phyloP scores from a whole-genome alignment of 2,329 filamentous ascomycete species.

The Blastomyces silverae region DNA sequence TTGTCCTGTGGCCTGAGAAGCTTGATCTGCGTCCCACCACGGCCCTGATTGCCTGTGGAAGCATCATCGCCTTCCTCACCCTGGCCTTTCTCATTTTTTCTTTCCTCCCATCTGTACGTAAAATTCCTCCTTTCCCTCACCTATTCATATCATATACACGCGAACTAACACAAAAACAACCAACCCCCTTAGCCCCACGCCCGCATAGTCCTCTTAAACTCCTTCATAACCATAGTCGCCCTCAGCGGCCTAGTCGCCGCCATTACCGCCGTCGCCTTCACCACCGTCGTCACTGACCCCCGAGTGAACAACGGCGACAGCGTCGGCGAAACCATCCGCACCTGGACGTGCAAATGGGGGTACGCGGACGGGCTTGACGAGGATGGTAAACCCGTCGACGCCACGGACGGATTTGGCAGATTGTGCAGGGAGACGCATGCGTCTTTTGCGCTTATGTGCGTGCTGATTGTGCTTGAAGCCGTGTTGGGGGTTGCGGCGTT shows the following conservation, averaged over 20 bases:
- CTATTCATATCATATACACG: not conserved
- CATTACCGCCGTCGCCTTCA: slow-evolving; percentile 30
- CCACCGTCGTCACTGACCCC: slow-evolving; percentile 28
- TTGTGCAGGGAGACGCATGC: slow-evolving; percentile 36
- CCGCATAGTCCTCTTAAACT: slow-evolving; percentile 32
- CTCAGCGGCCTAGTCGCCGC: slow-evolving; percentile 34
- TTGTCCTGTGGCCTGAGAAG: slow-evolving; percentile 40
- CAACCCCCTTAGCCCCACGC: slow-evolving; percentile 29
- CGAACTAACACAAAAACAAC: not conserved
- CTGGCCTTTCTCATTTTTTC: slow-evolving; percentile 31
- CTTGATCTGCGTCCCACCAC: slow-evolving; percentile 38
- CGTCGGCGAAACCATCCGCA: slow-evolving; percentile 34
- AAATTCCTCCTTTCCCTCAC: not conserved
- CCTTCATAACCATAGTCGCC: slow-evolving; percentile 31
- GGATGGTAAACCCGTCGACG: slow-evolving; percentile 20
- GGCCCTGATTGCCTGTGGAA: slow-evolving; percentile 33
- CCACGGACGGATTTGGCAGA: slow-evolving; percentile 34
- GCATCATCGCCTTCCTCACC: slow-evolving; percentile 32
- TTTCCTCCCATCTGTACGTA: slow-evolving; percentile 35
- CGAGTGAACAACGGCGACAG: slow-evolving; percentile 28
- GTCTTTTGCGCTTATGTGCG: slow-evolving; percentile 33
- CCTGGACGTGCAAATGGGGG: slow-evolving; percentile 40
- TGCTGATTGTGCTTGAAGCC: slow-evolving; percentile 33
- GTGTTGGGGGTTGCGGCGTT: slow-evolving; percentile 30
- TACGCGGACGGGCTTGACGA: slow-evolving; percentile 19